phyloP scores from a whole-genome alignment of 139 green algal species.

The Desmodesmus armatus region DNA sequence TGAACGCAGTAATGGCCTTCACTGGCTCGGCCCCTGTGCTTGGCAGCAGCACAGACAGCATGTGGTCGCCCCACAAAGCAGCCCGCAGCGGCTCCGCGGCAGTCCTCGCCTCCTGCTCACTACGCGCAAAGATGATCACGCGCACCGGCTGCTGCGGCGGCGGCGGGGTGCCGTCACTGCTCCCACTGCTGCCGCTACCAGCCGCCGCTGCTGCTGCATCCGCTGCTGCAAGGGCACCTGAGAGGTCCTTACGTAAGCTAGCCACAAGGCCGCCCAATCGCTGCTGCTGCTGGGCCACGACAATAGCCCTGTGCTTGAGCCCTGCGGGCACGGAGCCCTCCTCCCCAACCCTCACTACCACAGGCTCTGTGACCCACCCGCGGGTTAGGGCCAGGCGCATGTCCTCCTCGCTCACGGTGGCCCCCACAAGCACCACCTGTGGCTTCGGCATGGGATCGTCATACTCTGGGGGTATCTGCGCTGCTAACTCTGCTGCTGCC shows the following conservation, averaged over 20 bases:
- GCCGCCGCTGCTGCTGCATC: slow-evolving; percentile 14
- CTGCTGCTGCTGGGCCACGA: slow-evolving; percentile 52
- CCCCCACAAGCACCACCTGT: slow-evolving; percentile 78
- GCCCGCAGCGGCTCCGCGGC: slow-evolving; percentile 73
- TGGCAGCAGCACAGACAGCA: slow-evolving; percentile 84
- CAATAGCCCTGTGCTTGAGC: slow-evolving; percentile 56
- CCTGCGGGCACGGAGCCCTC: slow-evolving; percentile 51
- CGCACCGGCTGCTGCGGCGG: neutral
- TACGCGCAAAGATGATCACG: slow-evolving; percentile 66
- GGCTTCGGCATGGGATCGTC: slow-evolving; percentile 47
- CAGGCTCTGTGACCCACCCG: slow-evolving; percentile 73
- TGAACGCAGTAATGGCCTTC: slow-evolving; percentile 78
- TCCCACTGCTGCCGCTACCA: neutral
- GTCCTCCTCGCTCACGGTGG: slow-evolving; percentile 67
- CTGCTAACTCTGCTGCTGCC: slow-evolving; percentile 4
- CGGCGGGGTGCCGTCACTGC: neutral
- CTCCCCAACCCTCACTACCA: slow-evolving; percentile 57
- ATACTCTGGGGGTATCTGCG: neutral
- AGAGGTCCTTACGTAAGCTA: slow-evolving; percentile 71
- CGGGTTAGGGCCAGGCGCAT: slow-evolving; percentile 47
- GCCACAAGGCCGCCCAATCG: slow-evolving; percentile 70
- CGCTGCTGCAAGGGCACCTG: slow-evolving; percentile 14
- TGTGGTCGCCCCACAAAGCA: slow-evolving; percentile 84
- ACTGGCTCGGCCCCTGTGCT: slow-evolving; percentile 73
- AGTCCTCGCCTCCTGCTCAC: slow-evolving; percentile 59